phyloP scores from a whole-genome alignment of 208 protist genomes.

The Kentomonas sorsogonicus region DNA sequence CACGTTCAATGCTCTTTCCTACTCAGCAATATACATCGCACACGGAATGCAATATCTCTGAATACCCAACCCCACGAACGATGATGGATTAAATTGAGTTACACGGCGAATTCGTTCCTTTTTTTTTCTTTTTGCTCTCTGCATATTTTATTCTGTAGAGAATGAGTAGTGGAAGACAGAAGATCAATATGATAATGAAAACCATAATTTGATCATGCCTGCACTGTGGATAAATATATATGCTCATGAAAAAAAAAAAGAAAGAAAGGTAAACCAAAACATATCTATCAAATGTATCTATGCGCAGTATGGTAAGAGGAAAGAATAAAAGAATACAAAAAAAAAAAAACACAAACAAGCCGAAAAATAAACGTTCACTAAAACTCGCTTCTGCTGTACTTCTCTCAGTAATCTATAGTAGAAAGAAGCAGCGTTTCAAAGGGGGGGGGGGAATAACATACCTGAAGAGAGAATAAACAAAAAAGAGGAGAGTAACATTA shows the following conservation, averaged over 20 bases:
- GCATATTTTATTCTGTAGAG: not conserved
- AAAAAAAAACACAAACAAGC: not conserved
- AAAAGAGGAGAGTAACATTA: not conserved
- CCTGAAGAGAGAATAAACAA: not conserved
- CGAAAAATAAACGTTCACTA: too few relatives aligned
- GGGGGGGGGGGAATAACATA: not conserved
- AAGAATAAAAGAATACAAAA: conserved; percentile 4
- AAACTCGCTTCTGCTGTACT: too few relatives aligned
- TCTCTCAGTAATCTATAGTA: too few relatives aligned
- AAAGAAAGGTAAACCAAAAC: conserved; percentile 9
- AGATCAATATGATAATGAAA: not conserved
- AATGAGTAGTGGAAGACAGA: conserved; percentile 1
- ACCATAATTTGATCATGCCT: not conserved
- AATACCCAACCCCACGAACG: not conserved
- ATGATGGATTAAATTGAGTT: not conserved
- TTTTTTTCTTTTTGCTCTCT: conserved; percentile 11
- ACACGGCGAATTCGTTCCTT: not conserved
- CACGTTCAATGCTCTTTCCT: not conserved
- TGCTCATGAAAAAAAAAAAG: conserved; percentile 5
- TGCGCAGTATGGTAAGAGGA: not conserved
- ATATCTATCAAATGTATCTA: conserved; percentile 2
- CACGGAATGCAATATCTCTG: not conserved
- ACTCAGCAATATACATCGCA: conserved; percentile 1
- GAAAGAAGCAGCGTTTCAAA: too few relatives aligned
- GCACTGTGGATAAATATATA: not conserved